A percentile compares a stretch with the other conserved stretches of the same genome.
Conservation (phyloP, 345 rosid species). For the Gossypium sturtianum region DNA sequence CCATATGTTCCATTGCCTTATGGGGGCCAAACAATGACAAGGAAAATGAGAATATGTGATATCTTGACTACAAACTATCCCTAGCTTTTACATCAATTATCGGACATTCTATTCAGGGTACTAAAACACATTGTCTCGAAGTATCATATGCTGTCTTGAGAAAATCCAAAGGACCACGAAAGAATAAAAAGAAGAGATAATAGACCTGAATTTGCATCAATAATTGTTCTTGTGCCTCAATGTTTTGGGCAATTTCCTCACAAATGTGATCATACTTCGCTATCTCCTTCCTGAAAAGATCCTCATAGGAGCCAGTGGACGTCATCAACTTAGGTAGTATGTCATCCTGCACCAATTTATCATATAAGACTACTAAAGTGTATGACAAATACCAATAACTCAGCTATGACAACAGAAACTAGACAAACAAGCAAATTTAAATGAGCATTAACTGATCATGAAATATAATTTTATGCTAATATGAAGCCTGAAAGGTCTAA, state of each 20-base stretch:
- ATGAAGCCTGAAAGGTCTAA: neutral
- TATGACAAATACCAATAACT: neutral
- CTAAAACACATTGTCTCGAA: neutral
- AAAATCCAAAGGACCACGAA: neutral
- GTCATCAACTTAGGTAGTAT: conserved; percentile 96
- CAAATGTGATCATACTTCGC: conserved; percentile 82
- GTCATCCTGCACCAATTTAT: conserved; percentile 68
- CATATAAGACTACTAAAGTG: conserved; percentile 14
- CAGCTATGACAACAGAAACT: neutral
- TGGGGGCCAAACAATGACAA: neutral
- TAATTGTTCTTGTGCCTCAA: conserved; percentile 85
- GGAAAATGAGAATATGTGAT: neutral
- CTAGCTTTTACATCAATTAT: neutral
- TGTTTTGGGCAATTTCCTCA: conserved; percentile 79
- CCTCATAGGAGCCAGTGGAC: conserved; percentile 76
- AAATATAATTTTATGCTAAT: neutral
- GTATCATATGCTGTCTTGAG: neutral
- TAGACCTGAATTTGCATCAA: conserved; percentile 87
- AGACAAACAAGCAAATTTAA: neutral
- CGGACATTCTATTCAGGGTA: neutral
- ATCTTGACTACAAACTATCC: neutral
- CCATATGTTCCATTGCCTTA: neutral
- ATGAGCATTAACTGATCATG: neutral
- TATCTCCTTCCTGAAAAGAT: conserved; percentile 92
- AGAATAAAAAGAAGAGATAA: neutral